Conservation (phyloP, 306 rosid species). For the Acacia confusa region DNA sequence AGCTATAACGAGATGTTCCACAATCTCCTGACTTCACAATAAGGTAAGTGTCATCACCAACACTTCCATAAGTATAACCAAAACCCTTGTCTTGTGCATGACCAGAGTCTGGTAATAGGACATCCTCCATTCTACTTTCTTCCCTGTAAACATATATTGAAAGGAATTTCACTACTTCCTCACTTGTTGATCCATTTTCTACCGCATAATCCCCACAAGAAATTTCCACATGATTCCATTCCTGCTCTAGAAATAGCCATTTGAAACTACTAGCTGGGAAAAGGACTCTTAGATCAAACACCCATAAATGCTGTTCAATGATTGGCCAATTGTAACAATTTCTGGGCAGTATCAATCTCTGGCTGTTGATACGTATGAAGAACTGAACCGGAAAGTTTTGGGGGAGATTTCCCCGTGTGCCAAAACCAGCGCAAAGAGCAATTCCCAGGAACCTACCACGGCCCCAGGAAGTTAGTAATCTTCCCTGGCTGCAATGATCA, state of each 20-base stretch:
- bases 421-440: slow-evolving; percentile 3
- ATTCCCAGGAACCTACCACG: background rate
- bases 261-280: background rate
- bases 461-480: slow-evolving; percentile 6
- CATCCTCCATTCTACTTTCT: background rate
- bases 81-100: background rate
- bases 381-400: background rate
- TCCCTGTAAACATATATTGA: background rate
- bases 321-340: background rate
- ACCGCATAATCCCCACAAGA: background rate
- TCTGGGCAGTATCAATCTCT: background rate
- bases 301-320: background rate
- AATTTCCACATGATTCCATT: slow-evolving; percentile 16
- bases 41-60: background rate
- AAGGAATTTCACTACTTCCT: background rate
- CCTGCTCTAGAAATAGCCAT: background rate
- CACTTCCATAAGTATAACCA: background rate
- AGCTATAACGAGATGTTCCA: background rate
- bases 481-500: slow-evolving; percentile 2
- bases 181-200: background rate
- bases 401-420: background rate
- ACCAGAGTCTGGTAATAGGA: background rate
- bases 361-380: background rate
- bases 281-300: background rate
- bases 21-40: background rate